Base-by-base conservation (phyloP, 1,284 basidiomycete genomes). In the Trametes sp. region DNA sequence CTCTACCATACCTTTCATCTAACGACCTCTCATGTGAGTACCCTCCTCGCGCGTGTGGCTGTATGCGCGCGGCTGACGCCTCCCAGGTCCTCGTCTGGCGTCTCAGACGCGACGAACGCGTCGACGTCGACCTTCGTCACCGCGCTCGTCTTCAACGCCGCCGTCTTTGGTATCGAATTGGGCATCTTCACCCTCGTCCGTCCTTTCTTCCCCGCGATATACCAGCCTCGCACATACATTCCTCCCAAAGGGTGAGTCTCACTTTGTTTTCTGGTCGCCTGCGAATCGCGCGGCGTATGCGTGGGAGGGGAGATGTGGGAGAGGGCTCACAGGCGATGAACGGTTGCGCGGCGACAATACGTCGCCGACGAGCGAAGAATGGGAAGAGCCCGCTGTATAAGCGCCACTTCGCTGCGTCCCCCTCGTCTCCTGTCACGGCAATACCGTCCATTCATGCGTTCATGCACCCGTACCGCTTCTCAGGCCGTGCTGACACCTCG, bases 161-260 rank as follows among this genome's bases (percentile, higher is more conserved):
- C 82, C 28, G 84, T 92, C 24, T 91, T 91, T 66, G 87, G 77
- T 1, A 79, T 77, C 10, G 89, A 95, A 76, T 74, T 96, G 46
- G 78, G 75, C 7, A 82, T 83, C 5, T 96, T 94, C 76, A 90
- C 91, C 24, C 62, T 92, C 66, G 74, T 93, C 21, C 81, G 90
- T 38, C 87, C 87, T 0, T 84, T 84, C 68, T 93, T 93, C 79
- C 89, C 85, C 67, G 78, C 84, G 14, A 87, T 93, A 31, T 95
- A 96, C 73, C 92, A 95, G 72, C 94, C 94, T 0, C 81, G 93
- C 55, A 90, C 92, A 14, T 45, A 87, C 87, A 69, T 87, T 82
- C 49, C 78, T 72, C 46, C 73, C 63, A 70, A 82, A 74, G 66
- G 78, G 85, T 87, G 73, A 76, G 82, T 76, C 19, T 13, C n/a